phyloP scores from a whole-genome alignment of 2,329 filamentous ascomycete genomes.

The Verticillium nonalfalfae region DNA sequence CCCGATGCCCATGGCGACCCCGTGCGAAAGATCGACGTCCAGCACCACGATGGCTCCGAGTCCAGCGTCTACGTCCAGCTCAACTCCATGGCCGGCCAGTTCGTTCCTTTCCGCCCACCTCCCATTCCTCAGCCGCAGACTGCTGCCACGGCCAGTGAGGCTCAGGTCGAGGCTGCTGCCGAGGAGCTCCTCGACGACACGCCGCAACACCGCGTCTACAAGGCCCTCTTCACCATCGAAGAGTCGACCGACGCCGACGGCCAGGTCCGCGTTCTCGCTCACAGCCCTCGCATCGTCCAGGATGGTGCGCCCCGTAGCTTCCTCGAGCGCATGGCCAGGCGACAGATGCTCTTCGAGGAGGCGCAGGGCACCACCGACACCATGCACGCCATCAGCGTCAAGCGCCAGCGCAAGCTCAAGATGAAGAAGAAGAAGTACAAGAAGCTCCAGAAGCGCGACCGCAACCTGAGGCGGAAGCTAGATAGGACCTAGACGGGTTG shows the following conservation, averaged over 20 bases:
- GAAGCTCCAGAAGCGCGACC: slow-evolving; percentile 93
- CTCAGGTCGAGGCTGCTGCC: slow-evolving; percentile 19
- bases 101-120: slow-evolving; percentile 80
- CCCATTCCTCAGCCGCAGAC: slow-evolving; percentile 63
- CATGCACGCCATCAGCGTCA: slow-evolving; percentile 85
- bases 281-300: slow-evolving; percentile 52
- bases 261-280: slow-evolving; percentile 53
- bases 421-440: slow-evolving; percentile 99
- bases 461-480: slow-evolving; percentile 80
- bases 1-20: slow-evolving; percentile 37
- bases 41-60: slow-evolving; percentile 49
- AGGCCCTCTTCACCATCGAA: slow-evolving; percentile 61
- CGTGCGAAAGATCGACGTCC: slow-evolving; percentile 44
- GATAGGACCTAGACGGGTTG: slow-evolving; percentile 38
- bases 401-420: slow-evolving; percentile 86
- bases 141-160: slow-evolving; percentile 20
- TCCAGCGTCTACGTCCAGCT: slow-evolving; percentile 59
- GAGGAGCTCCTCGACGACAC: slow-evolving; percentile 24
- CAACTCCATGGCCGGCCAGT: slow-evolving; percentile 62
- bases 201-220: slow-evolving; percentile 51
- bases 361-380: slow-evolving; percentile 38
- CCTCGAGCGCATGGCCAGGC: slow-evolving; percentile 62
- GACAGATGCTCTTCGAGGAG: slow-evolving; percentile 55
- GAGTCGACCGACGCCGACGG: slow-evolving; percentile 56
- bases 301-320: slow-evolving; percentile 49